These are phyloP conservation scores for Scytalidium sp. DNA, from an alignment of 2,329 filamentous ascomycete species.

Conservation along the genomic window DNA sequence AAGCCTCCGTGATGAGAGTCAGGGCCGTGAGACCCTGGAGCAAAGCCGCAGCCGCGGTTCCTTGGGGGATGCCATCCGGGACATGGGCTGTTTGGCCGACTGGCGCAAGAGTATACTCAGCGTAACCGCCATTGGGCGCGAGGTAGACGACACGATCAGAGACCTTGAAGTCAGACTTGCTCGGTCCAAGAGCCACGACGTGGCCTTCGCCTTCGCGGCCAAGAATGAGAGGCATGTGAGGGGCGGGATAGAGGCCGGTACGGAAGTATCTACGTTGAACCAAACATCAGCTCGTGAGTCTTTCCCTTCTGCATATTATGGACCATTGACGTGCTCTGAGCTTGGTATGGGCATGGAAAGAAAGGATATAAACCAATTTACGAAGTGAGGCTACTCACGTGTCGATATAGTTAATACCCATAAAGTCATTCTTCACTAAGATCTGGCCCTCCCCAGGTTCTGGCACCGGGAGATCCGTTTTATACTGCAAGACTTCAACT, in stretches of 20 bases:
- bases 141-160: constrained; percentile 75
- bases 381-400: constrained; percentile 45
- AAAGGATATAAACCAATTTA: too few relatives aligned
- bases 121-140: constrained; percentile 45
- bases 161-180: constrained; percentile 51
- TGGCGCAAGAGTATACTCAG: constrained; percentile 52
- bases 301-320: not conserved
- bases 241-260: constrained; percentile 71
- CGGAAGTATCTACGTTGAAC: constrained; percentile 67
- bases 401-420: constrained; percentile 88
- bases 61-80: constrained; percentile 57
- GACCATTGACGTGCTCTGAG: too few relatives aligned
- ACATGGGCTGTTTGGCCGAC: constrained; percentile 57
- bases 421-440: constrained; percentile 75
- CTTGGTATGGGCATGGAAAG: too few relatives aligned
- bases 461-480: constrained; percentile 69
- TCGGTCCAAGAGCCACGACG: constrained; percentile 58
- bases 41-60: constrained; percentile 65
- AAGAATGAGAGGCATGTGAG: constrained; percentile 66
- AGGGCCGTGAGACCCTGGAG: constrained; percentile 82
- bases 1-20: constrained; percentile 72
- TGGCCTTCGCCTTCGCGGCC: constrained; percentile 78
- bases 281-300: not conserved
- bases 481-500: constrained; percentile 68
- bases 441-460: constrained; percentile 66